phyloP scores from a whole-genome alignment of 176 grass and related monocot genomes.

The Typha latifolia region DNA sequence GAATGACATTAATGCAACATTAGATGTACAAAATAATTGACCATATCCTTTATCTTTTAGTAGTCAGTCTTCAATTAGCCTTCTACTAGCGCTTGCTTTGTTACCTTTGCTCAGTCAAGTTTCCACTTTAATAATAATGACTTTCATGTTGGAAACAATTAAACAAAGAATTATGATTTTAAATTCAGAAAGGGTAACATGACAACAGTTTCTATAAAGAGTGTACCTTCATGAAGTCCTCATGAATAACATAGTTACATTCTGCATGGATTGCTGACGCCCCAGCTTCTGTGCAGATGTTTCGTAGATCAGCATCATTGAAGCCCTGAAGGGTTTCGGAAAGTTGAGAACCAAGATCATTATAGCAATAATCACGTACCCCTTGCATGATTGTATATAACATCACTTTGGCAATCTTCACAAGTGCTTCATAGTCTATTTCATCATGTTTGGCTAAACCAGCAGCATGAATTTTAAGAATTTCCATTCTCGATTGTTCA shows the following conservation, averaged over 20 bases:
- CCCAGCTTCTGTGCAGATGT: conserved; percentile 91
- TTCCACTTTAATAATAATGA: too few species aligned
- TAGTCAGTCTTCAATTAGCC: too few species aligned
- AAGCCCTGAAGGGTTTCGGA: conserved; percentile 42
- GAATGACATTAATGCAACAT: too few species aligned
- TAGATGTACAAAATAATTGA: too few species aligned
- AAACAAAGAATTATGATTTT: too few species aligned
- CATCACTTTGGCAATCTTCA: conserved; percentile 81
- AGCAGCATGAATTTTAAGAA: conserved; percentile 93
- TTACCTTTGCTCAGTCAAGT: too few species aligned
- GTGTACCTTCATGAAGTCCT: conserved; percentile 95
- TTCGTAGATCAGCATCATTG: conserved; percentile 80
- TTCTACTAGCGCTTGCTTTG: too few species aligned
- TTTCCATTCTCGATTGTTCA: conserved; percentile 75
- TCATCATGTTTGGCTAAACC: conserved; percentile 87
- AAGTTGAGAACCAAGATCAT: neutral
- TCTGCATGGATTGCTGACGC: conserved; percentile 88
- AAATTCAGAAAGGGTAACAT: too few species aligned
- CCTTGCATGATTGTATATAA: neutral
- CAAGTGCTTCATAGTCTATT: conserved; percentile 88
- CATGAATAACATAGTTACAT: conserved; percentile 80
- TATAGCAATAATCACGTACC: neutral
- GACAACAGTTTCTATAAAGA: neutral
- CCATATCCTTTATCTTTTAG: too few species aligned
- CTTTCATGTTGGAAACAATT: too few species aligned